These are phyloP conservation scores for Candida multigemmis DNA, from an alignment of 805 yeast genomes.

Conservation along the genomic window DNA sequence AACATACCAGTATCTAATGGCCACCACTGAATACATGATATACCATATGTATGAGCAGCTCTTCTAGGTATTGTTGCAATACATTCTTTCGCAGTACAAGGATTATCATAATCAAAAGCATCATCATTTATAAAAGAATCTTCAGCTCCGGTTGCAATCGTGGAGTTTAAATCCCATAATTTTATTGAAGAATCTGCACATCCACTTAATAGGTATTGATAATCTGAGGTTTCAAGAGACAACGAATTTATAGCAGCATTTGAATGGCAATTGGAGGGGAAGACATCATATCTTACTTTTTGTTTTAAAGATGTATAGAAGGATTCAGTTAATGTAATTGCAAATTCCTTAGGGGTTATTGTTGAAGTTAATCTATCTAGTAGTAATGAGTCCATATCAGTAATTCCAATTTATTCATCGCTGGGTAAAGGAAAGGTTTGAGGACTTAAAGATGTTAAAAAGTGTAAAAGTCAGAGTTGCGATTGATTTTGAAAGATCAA, in stretches of 20 bases:
- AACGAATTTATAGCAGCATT: slow-evolving; percentile 52
- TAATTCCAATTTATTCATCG: too few species aligned
- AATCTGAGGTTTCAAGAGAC: slow-evolving; percentile 40
- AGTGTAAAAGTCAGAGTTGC: too few species aligned
- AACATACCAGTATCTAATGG: slow-evolving; percentile 82
- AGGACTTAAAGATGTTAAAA: too few species aligned
- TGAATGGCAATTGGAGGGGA: slow-evolving; percentile 35
- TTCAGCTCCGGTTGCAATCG: neutral
- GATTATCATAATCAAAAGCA: slow-evolving; percentile 22
- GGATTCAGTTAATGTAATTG: slow-evolving; percentile 26
- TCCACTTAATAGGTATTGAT: slow-evolving; percentile 53
- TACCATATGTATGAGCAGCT: slow-evolving; percentile 56
- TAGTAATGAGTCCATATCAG: slow-evolving; percentile 29
- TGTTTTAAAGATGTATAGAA: slow-evolving; percentile 21
- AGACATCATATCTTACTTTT: slow-evolving; percentile 11
- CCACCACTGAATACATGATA: slow-evolving; percentile 81
- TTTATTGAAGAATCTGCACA: slow-evolving; percentile 63
- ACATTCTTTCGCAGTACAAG: slow-evolving; percentile 12
- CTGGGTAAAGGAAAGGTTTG: too few species aligned
- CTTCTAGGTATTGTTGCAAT: slow-evolving; percentile 29
- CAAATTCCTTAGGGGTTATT: slow-evolving; percentile 22
- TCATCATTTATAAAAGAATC: slow-evolving; percentile 7
- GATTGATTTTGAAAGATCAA: too few species aligned
- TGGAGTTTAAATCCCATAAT: slow-evolving; percentile 48
- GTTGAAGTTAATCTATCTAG: slow-evolving; percentile 22